phyloP scores from a whole-genome alignment of 305 asterid species.

The Solanum hybrid region DNA sequence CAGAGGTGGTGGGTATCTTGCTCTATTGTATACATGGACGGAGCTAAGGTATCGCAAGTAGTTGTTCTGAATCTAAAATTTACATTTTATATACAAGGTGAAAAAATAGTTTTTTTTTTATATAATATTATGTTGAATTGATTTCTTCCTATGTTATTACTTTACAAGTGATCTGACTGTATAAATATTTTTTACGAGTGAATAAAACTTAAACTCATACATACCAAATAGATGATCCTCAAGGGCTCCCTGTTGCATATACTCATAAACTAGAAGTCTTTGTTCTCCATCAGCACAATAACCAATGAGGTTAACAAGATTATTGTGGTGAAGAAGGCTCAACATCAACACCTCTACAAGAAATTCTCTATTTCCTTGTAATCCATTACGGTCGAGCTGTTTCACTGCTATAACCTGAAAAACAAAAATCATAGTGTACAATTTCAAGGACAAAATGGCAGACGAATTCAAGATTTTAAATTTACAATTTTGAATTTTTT shows the following conservation, averaged over 20 bases:
- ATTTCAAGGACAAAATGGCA: background rate
- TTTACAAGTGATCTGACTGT: background rate
- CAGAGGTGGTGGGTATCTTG: background rate
- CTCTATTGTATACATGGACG: background rate
- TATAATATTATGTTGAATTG: background rate
- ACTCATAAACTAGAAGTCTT: slow-evolving; percentile 32
- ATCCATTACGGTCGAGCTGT: slow-evolving; percentile 35
- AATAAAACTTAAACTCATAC: background rate
- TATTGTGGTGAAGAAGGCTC: slow-evolving; percentile 25
- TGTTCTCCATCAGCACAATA: slow-evolving; percentile 40
- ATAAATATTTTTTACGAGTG: background rate
- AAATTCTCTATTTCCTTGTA: slow-evolving; percentile 36
- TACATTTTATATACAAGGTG: background rate
- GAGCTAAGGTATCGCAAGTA: background rate
- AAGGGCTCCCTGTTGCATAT: slow-evolving; percentile 28
- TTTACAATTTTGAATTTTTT: background rate
- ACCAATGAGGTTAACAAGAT: slow-evolving; percentile 28
- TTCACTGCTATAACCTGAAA: slow-evolving; percentile 29
- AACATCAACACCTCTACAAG: slow-evolving; percentile 37
- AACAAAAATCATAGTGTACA: background rate
- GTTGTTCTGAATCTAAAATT: background rate
- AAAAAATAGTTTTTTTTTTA: background rate
- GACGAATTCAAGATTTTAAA: background rate
- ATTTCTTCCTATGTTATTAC: background rate
- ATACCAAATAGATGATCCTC: slow-evolving; percentile 23